Evolutionary conservation across 768 basidiomycete species (phyloP).

Genomic region (Saitozyma podzolica): DNA sequence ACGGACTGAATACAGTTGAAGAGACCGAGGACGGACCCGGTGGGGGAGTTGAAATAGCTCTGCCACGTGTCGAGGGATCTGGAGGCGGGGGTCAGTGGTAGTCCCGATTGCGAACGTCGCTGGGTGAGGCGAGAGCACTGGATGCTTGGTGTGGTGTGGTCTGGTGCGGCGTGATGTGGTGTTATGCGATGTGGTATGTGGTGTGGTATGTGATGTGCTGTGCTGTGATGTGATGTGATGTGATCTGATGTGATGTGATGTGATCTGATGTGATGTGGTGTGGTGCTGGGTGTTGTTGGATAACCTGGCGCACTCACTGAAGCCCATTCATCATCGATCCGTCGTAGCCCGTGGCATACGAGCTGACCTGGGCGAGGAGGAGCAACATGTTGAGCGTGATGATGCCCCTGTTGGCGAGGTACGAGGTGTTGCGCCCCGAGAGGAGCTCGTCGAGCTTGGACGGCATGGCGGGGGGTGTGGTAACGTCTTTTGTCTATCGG

Average conservation of each 20-base stretch:
- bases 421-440: conserved; percentile 1
- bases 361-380: conserved; percentile 4
- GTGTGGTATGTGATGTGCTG: no score
- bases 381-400: neutral
- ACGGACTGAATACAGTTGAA: conserved; percentile 26
- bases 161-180: no score
- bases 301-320: conserved; percentile 1
- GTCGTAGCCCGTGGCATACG: conserved; percentile 11
- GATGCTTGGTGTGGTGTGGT: no score
- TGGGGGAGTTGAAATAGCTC: conserved; percentile 17
- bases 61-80: conserved; percentile 42
- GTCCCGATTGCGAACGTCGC: conserved; percentile 61
- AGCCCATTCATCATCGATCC: conserved; percentile 24
- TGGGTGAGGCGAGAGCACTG: conserved; percentile 19
- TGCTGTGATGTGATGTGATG: no score
- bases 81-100: conserved; percentile 50
- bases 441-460: conserved; percentile 1
- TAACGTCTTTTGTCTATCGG: no score
- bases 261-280: no score
- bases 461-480: neutral
- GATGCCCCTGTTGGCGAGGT: neutral
- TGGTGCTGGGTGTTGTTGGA: no score
- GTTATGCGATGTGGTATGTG: no score
- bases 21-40: conserved; percentile 13
- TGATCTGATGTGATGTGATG: no score